phyloP scores from a whole-genome alignment of 345 rosid species.

The Jatropha curcas region DNA sequence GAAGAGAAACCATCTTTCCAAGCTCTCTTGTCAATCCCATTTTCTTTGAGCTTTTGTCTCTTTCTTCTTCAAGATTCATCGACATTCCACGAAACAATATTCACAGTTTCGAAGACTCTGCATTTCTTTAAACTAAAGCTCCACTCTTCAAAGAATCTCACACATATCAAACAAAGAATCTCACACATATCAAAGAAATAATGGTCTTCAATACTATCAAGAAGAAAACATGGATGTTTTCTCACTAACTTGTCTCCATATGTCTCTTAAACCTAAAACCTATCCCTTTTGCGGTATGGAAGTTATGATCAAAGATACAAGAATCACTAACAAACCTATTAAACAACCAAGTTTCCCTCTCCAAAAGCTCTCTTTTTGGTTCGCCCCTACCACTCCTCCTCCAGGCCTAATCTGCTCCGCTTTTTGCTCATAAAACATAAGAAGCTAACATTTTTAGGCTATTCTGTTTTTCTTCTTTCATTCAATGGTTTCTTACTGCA shows the following conservation, averaged over 20 bases:
- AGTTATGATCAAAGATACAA: constrained; percentile 16
- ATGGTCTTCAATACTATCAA: constrained; percentile 23
- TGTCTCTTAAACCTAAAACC: constrained; percentile 15
- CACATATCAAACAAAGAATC: too few relatives aligned
- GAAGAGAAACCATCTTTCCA: not conserved
- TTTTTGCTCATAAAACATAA: constrained; percentile 23
- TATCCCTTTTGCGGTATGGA: constrained; percentile 24
- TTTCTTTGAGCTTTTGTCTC: not conserved
- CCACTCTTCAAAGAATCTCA: constrained; percentile 12
- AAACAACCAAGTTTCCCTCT: constrained; percentile 48
- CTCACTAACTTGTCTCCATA: not conserved
- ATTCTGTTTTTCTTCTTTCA: not conserved
- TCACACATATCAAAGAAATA: constrained; percentile 15
- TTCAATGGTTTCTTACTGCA: constrained; percentile 36
- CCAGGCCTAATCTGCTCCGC: constrained; percentile 40
- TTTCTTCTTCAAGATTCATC: constrained; percentile 12
- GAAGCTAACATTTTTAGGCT: not conserved
- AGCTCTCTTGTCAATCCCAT: not conserved
- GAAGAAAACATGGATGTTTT: constrained; percentile 27
- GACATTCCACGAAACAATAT: not conserved
- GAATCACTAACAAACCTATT: constrained; percentile 26
- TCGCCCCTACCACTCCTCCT: constrained; percentile 61
- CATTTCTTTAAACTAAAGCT: not conserved
- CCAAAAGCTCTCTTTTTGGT: constrained; percentile 61
- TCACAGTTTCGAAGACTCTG: not conserved